Evolutionary conservation across 352 stramenopile species (phyloP), one percentile per base, ranked within the genome.

Genomic region (Pythium volutum): DNA sequence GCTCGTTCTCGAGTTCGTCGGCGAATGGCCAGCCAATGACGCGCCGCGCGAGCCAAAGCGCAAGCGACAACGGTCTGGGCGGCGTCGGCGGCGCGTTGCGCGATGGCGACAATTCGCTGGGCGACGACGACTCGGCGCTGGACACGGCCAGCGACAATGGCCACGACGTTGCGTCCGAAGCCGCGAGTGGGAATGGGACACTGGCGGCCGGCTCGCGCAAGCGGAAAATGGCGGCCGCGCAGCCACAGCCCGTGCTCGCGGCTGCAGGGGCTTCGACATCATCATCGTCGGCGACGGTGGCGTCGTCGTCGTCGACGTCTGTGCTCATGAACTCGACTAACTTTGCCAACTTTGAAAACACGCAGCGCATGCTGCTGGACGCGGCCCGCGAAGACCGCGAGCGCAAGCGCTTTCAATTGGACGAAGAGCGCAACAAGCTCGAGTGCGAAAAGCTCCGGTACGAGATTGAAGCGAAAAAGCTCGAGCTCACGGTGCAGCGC

Each of bases 361-460:
- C 76, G 36, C 78, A 82, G 55, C 71, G 78, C 1, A 61, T 80
- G 55, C 51, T 84, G 50, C 47, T 77, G 2, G 77, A 89, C 52
- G 77, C 74, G 1, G 73, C 76, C 29, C 77, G 76, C 25, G 81
- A 89, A 70, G 81, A 91, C 50, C 81, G 79, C 27, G 72, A 79
- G 38, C 76, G 67, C 29, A 89, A 86, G 53, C 69, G 76, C 14
- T 83, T 88, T 43, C 69, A 70, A 18, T 69, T 87, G 59, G 79
- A 89, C 43, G 75, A 91, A 48, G 73, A 89, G 48, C 75, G 74
- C 55, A 66, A 71, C 57, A 65, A 70, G 23, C 71, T 91, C 55
- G 79, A 89, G 69, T 87, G 79, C 47, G 76, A 84, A 45, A 88
- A 84, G 57, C 67, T 91, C 18, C 74, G 71, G 12, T 79, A 75